Percentiles rank a stretch among this genome's conserved stretches.
Conservation (phyloP, 148 eudicot species). For the Camellia granthamiana region DNA sequence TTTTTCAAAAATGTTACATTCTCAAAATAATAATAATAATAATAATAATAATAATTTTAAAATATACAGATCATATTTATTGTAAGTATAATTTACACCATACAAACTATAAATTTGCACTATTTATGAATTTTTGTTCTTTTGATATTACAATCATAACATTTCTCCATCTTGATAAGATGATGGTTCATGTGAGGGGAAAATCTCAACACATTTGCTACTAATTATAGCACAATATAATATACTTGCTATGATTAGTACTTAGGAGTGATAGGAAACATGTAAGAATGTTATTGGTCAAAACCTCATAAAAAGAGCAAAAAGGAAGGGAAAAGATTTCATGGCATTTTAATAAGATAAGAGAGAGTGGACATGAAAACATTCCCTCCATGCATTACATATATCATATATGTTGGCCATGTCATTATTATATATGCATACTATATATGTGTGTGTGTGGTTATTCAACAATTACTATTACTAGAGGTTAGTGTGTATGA, state of each 20-base stretch:
- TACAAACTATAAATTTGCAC: no score
- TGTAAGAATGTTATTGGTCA: conserved; percentile 12
- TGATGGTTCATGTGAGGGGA: neutral
- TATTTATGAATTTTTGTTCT: no score
- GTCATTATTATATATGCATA: neutral
- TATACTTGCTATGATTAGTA: conserved; percentile 25
- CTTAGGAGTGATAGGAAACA: conserved; percentile 37
- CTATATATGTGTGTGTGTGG: neutral
- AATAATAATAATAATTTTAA: no score
- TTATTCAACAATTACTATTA: neutral
- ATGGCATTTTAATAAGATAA: neutral
- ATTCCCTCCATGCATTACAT: neutral
- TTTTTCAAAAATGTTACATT: no score
- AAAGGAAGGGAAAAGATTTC: neutral
- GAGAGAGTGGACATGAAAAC: neutral
- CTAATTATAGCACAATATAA: conserved; percentile 18
- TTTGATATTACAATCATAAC: no score
- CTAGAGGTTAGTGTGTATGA: neutral
- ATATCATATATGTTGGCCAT: neutral
- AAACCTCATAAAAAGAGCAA: neutral
- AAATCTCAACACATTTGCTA: conserved; percentile 12
- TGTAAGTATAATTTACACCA: no score
- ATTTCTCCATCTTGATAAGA: no score
- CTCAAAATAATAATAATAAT: no score
- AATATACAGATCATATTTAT: no score